phyloP scores from a whole-genome alignment of 305 asterid species.

The Solanum hybrid region DNA sequence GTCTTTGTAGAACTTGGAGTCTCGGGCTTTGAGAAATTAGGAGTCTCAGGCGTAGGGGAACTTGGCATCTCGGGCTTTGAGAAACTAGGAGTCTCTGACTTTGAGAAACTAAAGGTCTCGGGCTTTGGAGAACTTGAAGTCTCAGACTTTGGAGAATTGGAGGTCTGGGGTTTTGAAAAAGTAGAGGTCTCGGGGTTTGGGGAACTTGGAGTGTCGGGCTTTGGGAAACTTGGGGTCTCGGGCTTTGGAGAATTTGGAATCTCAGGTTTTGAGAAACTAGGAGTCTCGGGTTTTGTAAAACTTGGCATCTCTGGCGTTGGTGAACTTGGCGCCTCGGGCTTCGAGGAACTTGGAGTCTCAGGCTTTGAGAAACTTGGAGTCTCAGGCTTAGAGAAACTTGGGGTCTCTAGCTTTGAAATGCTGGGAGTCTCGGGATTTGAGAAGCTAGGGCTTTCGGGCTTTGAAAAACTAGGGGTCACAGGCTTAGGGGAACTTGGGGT shows the following conservation, averaged over 20 bases:
- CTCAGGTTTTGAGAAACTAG: background rate
- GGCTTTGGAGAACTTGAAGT: too few relatives aligned
- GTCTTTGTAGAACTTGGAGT: background rate
- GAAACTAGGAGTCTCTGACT: background rate
- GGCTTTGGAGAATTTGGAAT: background rate
- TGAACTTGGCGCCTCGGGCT: background rate
- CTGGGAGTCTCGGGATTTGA: background rate
- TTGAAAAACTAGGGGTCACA: background rate
- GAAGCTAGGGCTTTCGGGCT: background rate
- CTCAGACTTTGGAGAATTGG: too few relatives aligned
- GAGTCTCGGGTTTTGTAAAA: background rate
- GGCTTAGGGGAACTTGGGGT: background rate
- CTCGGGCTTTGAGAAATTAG: background rate
- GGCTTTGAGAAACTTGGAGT: background rate
- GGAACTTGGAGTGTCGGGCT: fast-evolving
- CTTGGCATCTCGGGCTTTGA: background rate
- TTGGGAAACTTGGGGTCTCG: background rate
- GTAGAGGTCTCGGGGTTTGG: too few relatives aligned
- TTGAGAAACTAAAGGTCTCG: fast-evolving
- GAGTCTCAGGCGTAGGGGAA: background rate
- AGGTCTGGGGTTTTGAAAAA: too few relatives aligned
- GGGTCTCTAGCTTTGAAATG: background rate
- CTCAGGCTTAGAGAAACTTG: background rate
- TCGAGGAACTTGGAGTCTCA: background rate
- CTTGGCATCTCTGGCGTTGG: background rate